A percentile compares a stretch with the other conserved stretches of the same genome.
These are phyloP conservation scores for Saccharum officinarum DNA, from an alignment of 176 grass and related monocot species.

Conservation along the genomic window DNA sequence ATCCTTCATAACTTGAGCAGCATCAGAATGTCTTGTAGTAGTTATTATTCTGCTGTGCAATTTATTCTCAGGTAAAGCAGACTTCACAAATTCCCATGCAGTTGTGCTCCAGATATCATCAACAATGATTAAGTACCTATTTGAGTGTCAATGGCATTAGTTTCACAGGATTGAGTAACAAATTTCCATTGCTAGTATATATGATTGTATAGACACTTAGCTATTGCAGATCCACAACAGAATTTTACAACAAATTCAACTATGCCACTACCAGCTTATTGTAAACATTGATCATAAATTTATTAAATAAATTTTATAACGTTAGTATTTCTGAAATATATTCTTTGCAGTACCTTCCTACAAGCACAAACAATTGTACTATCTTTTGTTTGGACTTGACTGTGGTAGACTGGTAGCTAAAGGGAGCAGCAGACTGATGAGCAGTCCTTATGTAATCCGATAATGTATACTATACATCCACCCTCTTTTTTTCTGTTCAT, in stretches of 20 bases:
- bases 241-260: neutral
- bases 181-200: neutral
- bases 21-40: conserved; percentile 6
- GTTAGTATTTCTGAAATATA: too few relatives aligned
- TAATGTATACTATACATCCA: too few relatives aligned
- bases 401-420: too few relatives aligned
- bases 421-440: too few relatives aligned
- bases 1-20: neutral
- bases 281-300: neutral
- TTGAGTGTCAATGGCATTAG: neutral
- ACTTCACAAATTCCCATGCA: neutral
- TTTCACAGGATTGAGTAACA: neutral
- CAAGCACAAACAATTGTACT: too few relatives aligned
- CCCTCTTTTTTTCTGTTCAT: neutral
- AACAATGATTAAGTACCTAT: conserved; percentile 12
- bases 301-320: neutral
- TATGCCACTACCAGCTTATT: neutral
- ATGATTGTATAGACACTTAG: neutral
- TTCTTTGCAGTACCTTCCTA: too few relatives aligned
- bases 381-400: too few relatives aligned
- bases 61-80: conserved; percentile 21
- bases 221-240: neutral
- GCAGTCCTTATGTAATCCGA: too few relatives aligned
- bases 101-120: conserved; percentile 7
- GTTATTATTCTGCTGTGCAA: neutral